phyloP scores from a whole-genome alignment of 2,329 filamentous ascomycete genomes.

The Ceratocystis alfenasii region DNA sequence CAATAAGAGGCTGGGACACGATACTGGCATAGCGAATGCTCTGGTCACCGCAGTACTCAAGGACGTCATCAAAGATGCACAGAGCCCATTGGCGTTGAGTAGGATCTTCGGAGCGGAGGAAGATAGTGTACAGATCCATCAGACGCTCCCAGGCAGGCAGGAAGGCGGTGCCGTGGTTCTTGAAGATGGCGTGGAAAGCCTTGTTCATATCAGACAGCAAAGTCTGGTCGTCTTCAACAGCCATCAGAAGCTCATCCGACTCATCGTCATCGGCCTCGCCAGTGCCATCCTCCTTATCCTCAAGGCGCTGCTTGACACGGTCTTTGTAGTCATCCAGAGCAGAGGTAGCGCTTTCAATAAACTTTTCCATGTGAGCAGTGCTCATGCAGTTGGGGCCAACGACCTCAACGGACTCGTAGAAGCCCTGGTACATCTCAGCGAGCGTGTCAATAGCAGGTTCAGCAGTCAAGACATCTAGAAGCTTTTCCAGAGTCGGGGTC shows the following conservation, averaged over 20 bases:
- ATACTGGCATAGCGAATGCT: constrained; percentile 77
- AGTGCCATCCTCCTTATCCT: constrained; percentile 62
- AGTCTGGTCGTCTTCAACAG: constrained; percentile 94
- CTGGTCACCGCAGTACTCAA: constrained; percentile 88
- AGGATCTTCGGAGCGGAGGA: constrained; percentile 67
- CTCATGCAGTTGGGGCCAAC: constrained; percentile 75
- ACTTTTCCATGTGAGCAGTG: constrained; percentile 66
- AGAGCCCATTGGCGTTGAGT: constrained; percentile 98
- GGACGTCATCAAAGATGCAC: constrained; percentile 95
- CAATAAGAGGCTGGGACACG: constrained; percentile 75
- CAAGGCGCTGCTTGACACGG: constrained; percentile 69
- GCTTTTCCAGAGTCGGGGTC: constrained; percentile 73
- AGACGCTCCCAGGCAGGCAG: constrained; percentile 79
- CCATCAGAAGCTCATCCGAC: constrained; percentile 73
- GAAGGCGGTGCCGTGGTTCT: constrained; percentile 80
- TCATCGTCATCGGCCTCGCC: constrained; percentile 84
- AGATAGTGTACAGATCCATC: constrained; percentile 71
- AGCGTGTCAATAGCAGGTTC: constrained; percentile 94
- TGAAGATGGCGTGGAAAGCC: constrained; percentile 97
- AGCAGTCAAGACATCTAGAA: constrained; percentile 83
- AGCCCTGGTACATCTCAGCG: constrained; percentile 98
- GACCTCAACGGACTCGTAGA: constrained; percentile 95
- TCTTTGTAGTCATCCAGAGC: constrained; percentile 87
- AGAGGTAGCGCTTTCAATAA: constrained; percentile 74
- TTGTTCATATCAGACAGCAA: constrained; percentile 99